These are phyloP conservation scores for Phytophthora sp. DNA, from an alignment of 352 stramenopile species.

Conservation along the genomic window DNA sequence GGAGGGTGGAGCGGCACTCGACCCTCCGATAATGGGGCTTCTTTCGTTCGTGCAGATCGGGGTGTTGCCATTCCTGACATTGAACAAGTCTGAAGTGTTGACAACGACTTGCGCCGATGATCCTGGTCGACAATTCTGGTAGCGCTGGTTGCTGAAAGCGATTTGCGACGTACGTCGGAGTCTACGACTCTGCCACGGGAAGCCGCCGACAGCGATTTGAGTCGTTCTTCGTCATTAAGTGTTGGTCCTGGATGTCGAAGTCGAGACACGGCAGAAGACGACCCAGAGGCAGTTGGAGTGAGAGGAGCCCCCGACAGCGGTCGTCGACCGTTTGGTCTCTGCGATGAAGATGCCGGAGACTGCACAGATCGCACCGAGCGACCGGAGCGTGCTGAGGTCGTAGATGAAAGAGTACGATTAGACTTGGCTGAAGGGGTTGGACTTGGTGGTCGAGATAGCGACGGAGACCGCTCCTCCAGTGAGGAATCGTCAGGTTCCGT, in stretches of 20 bases:
- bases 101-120: slow-evolving; percentile 51
- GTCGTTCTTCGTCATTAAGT: slow-evolving; percentile 43
- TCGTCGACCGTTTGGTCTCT: slow-evolving; percentile 13
- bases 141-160: slow-evolving; percentile 37
- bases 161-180: slow-evolving; percentile 50
- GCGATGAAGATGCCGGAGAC: slow-evolving; percentile 19
- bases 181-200: slow-evolving; percentile 36
- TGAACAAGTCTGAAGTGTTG: slow-evolving; percentile 44
- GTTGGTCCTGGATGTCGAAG: slow-evolving; percentile 35
- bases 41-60: slow-evolving; percentile 29
- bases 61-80: slow-evolving; percentile 31
- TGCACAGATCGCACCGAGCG: slow-evolving; percentile 22
- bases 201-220: slow-evolving; percentile 45
- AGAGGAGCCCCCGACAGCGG: slow-evolving; percentile 21
- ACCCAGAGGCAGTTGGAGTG: neutral
- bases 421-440: slow-evolving; percentile 55
- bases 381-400: slow-evolving; percentile 48
- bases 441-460: slow-evolving; percentile 38
- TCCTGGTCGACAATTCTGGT: slow-evolving; percentile 33
- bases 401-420: slow-evolving; percentile 44
- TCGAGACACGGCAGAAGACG: slow-evolving; percentile 22
- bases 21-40: slow-evolving; percentile 17
- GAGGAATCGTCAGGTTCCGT: slow-evolving; percentile 29
- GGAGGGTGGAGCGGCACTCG: slow-evolving; percentile 33
- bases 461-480: slow-evolving; percentile 16